Evolutionary conservation across 2,329 filamentous ascomycete species (phyloP).

Genomic region (Fusarium sp.): DNA sequence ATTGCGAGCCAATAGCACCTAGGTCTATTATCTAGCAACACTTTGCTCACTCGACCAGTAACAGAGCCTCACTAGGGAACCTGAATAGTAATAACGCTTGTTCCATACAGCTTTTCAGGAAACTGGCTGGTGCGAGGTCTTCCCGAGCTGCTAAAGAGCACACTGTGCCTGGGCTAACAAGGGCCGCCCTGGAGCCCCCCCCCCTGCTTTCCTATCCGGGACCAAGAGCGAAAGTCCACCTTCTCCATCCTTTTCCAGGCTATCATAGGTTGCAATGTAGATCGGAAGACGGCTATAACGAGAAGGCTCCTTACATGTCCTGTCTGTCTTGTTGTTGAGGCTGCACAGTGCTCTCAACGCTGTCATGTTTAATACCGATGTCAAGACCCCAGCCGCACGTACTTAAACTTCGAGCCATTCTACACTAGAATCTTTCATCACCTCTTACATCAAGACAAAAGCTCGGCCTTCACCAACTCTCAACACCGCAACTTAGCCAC

Average conservation of each 20-base stretch:
- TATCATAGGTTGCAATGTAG: background rate
- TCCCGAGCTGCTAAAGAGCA: no score
- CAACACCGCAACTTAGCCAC: background rate
- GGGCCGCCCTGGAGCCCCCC: no score
- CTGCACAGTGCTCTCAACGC: background rate
- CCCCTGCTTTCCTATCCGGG: background rate
- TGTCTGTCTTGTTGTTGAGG: background rate
- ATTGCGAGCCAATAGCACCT: no score
- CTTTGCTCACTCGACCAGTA: no score
- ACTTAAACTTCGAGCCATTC: background rate
- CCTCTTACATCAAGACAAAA: background rate
- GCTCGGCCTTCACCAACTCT: background rate
- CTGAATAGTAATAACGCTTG: no score
- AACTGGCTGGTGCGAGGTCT: no score
- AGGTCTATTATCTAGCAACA: no score
- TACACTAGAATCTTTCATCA: background rate
- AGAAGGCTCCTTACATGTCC: background rate
- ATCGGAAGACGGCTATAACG: background rate
- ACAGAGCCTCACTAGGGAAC: no score
- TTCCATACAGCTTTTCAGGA: no score
- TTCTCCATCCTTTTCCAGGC: background rate
- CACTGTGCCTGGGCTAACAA: no score
- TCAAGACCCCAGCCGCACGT: background rate
- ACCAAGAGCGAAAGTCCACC: background rate
- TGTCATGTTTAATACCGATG: background rate